Evolutionary conservation across 2,329 filamentous ascomycete species (phyloP).

Genomic region (Nemania serpens): DNA sequence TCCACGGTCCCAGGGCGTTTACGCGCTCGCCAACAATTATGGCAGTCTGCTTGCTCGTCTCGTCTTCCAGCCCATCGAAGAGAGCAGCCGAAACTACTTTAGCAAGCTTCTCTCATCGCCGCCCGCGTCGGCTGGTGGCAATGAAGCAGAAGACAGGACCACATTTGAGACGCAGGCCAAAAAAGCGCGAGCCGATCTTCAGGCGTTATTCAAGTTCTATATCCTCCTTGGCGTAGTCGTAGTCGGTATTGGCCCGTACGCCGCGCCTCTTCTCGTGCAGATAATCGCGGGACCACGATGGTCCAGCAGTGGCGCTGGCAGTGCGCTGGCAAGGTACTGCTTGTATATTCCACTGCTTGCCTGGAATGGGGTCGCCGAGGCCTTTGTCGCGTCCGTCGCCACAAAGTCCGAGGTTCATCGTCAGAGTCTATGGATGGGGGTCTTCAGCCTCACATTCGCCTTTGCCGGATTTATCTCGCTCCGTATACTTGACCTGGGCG

Average conservation of each 20-base stretch:
- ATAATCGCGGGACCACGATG: conserved; percentile 79
- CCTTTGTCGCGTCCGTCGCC: conserved; percentile 89
- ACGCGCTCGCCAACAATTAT: conserved; percentile 93
- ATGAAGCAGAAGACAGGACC: conserved; percentile 9
- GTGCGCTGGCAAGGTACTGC: conserved; percentile 79
- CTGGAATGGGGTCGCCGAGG: conserved; percentile 88
- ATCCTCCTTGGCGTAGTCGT: conserved; percentile 72
- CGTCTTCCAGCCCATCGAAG: conserved; percentile 93
- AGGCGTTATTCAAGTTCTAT: conserved; percentile 73
- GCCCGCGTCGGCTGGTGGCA: conserved; percentile 28
- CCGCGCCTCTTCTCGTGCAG: conserved; percentile 73
- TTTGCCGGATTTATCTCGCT: conserved; percentile 76
- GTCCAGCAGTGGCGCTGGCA: conserved; percentile 72
- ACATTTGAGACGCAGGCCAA: conserved; percentile 37
- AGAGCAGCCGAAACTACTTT: conserved; percentile 88
- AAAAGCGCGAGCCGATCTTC: conserved; percentile 58
- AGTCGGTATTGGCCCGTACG: conserved; percentile 72
- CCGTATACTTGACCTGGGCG: conserved; percentile 70
- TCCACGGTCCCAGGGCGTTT: conserved; percentile 83
- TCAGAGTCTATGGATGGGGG: conserved; percentile 84
- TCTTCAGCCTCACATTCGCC: conserved; percentile 78
- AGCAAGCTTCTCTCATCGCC: conserved; percentile 69
- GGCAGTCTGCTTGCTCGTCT: conserved; percentile 86
- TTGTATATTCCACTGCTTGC: conserved; percentile 93
- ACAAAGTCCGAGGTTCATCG: conserved; percentile 72